Base-by-base conservation (phyloP, 257 asterid species). In the Nicotiana noctiflora region DNA sequence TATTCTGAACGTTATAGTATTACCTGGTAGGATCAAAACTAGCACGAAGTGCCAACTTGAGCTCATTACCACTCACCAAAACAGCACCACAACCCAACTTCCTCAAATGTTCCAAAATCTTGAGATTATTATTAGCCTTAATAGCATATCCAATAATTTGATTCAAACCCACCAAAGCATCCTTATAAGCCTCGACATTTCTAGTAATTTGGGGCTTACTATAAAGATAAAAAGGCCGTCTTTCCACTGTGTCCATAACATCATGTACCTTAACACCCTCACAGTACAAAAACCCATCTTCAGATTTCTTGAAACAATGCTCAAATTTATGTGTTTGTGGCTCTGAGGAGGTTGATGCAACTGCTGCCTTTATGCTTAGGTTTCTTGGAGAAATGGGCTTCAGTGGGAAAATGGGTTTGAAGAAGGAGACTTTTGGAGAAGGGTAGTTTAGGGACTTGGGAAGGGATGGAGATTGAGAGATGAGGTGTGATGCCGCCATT, bases 1-100 rank as follows among this genome's bases (percentile, higher is more conserved):
- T 1, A 34, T 6, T 34, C 44, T 37, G 44, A 37, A 37, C 9
- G 8, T 34, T 6, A 6, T 1, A 37, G 9, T 37, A 12, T 82
- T 85, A 94, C 98, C 88, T 91, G 1, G 92, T 90, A 55, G 97
- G 98, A 88, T 94, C 97, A 83, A 93, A 94, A 7, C 98, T 97
- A 82, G 97, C 96, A 76, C 81, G 89, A 13, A 94, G 90, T 17
- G 98, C 98, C 82, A 94, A 70, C 82, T 82, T 94, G 56, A 94
- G 96, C 87, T 94, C 97, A 84, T 94, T 94, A 59, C 97, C 98
- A 77, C 98, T 94, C 19, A 94, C 98, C 87, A 94, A 82, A 75
- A 93, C 97, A 80, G 98, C 98, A 29, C 97, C 97, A 84, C 97
- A 92, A 6, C 97, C 97, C 84, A 87, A 82, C 40, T 79, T 76